Percentiles rank a stretch among this genome's conserved stretches.
Conservation (phyloP, 2,329 filamentous ascomycete species). For the Claviceps sorghi region DNA sequence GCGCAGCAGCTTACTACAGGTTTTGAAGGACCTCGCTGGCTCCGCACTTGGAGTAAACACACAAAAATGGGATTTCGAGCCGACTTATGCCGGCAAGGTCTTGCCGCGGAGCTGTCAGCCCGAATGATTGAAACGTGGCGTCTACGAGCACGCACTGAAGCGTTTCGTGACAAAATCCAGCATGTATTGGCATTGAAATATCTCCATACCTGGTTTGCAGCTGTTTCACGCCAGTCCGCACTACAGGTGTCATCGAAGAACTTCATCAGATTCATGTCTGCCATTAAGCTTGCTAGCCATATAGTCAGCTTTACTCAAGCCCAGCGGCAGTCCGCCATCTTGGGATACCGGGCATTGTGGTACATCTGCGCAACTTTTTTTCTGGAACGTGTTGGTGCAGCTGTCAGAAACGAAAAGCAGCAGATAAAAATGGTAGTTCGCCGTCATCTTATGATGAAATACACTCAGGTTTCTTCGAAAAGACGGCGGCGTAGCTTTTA, state of each 20-base stretch:
- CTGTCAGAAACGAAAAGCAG: slow-evolving; percentile 13
- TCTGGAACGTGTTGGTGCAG: slow-evolving; percentile 14
- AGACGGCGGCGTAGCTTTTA: slow-evolving; percentile 20
- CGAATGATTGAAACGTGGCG: slow-evolving; percentile 19
- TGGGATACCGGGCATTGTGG: slow-evolving; percentile 16
- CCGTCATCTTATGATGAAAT: slow-evolving; percentile 20
- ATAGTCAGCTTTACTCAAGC: not conserved
- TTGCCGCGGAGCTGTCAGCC: slow-evolving; percentile 9
- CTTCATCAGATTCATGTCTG: not conserved
- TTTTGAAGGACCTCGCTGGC: slow-evolving; percentile 11
- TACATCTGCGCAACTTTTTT: slow-evolving; percentile 18
- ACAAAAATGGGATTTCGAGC: slow-evolving; percentile 15
- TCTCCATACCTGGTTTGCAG: slow-evolving; percentile 17
- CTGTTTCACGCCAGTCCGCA: not conserved
- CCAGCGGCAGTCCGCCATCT: slow-evolving; percentile 7
- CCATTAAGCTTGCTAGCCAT: not conserved
- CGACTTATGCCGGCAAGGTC: slow-evolving; percentile 10
- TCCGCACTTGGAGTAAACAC: slow-evolving; percentile 19
- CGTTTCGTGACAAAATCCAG: slow-evolving; percentile 20
- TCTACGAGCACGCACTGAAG: slow-evolving; percentile 18
- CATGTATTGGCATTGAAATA: slow-evolving; percentile 15
- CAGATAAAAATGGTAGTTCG: slow-evolving; percentile 17
- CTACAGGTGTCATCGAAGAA: not conserved
- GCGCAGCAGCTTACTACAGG: slow-evolving; percentile 7
- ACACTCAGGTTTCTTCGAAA: slow-evolving; percentile 19